Evolutionary conservation across 83 land plant species (phyloP).

Genomic region (Thuja plicata): DNA sequence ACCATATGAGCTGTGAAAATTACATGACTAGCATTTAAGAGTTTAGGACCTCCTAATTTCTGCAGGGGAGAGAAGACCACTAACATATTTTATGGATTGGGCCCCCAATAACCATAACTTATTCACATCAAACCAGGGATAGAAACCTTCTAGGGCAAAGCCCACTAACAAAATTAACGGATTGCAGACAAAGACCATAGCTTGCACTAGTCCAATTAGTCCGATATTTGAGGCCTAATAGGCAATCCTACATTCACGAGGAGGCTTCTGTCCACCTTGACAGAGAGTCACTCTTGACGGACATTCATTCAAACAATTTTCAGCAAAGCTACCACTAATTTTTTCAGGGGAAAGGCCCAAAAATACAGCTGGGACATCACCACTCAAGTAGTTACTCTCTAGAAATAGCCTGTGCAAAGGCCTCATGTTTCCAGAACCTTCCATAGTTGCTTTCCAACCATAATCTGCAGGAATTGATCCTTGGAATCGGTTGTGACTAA

Average conservation of each 20-base stretch:
- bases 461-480: slow-evolving; percentile 57
- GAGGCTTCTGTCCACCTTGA: slow-evolving; percentile 46
- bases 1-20: too few species aligned
- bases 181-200: not conserved
- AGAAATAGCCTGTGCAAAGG: slow-evolving; percentile 52
- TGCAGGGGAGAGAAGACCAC: not conserved
- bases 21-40: not conserved
- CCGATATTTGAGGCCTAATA: not conserved
- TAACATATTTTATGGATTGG: not conserved
- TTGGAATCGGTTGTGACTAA: slow-evolving; percentile 51
- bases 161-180: too few species aligned
- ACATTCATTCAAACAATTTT: slow-evolving; percentile 58
- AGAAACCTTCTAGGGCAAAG: too few species aligned
- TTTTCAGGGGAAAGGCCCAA: slow-evolving; percentile 31
- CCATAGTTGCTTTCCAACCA: slow-evolving; percentile 26
- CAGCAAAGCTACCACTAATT: slow-evolving; percentile 36
- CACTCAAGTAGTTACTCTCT: slow-evolving; percentile 57
- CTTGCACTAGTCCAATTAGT: not conserved
- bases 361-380: slow-evolving; percentile 50
- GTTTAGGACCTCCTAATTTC: not conserved
- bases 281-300: slow-evolving; percentile 53
- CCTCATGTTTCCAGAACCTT: slow-evolving; percentile 16
- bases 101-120: not conserved
- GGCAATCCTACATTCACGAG: not conserved
- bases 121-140: not conserved